A percentile compares a stretch with the other conserved stretches of the same genome.
phyloP scores from a whole-genome alignment of 2,329 filamentous ascomycete genomes.

The Aureobasidium sp. region DNA sequence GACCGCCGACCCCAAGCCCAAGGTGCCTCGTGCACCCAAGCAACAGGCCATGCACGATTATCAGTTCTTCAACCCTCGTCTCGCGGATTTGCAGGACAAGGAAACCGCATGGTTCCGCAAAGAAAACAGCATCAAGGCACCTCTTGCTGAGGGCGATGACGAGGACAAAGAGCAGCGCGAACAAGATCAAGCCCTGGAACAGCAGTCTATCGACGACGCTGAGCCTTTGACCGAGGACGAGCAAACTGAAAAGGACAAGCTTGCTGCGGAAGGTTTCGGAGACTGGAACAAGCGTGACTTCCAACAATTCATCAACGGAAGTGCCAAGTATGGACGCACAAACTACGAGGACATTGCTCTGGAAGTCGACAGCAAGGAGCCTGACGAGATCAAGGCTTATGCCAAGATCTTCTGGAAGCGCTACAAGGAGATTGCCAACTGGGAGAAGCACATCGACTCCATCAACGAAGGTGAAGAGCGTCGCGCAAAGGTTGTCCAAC shows the following conservation, averaged over 20 bases:
- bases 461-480: conserved; percentile 93
- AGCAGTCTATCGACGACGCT: conserved; percentile 88
- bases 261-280: conserved; percentile 78
- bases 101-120: conserved; percentile 95
- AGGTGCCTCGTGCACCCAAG: conserved; percentile 90
- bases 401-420: conserved; percentile 95
- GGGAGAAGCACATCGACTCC: conserved; percentile 75
- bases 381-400: conserved; percentile 79
- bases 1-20: conserved; percentile 78
- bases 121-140: conserved; percentile 91
- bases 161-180: conserved; percentile 79
- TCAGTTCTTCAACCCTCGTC: conserved; percentile 82
- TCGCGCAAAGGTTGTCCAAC: conserved; percentile 77
- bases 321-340: conserved; percentile 79
- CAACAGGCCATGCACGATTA: conserved; percentile 91
- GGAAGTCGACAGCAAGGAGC: conserved; percentile 84
- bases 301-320: conserved; percentile 95
- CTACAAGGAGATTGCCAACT: conserved; percentile 83
- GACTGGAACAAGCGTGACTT: conserved; percentile 98
- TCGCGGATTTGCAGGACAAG: conserved; percentile 85
- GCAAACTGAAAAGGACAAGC: conserved; percentile 70
- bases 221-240: conserved; percentile 83
- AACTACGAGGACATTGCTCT: conserved; percentile 78
- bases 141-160: conserved; percentile 77
- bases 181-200: conserved; percentile 76